Percentiles rank a stretch among this genome's conserved stretches.
These are phyloP conservation scores for Backusella morwellensis DNA, from an alignment of 192 early-diverging fungal species.

Conservation along the genomic window DNA sequence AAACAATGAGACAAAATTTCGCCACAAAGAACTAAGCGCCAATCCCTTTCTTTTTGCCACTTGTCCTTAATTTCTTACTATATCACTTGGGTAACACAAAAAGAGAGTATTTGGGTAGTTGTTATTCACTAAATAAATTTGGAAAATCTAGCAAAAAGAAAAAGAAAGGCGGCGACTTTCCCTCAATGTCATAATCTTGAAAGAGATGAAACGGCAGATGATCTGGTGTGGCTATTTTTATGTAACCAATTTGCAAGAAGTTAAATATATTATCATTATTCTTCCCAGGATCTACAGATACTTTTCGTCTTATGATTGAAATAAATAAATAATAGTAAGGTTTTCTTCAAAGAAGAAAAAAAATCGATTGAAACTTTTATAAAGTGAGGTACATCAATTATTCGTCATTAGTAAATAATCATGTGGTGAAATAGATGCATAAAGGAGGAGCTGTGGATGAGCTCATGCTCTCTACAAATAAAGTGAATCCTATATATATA, in stretches of 20 bases:
- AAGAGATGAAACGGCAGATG: slow-evolving; percentile 1
- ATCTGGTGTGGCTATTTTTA: not conserved
- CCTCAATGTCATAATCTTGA: not conserved
- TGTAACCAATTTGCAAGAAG: not conserved
- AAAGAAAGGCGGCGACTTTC: not conserved
- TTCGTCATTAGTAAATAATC: not conserved
- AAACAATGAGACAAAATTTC: not conserved
- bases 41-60: not conserved
- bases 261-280: not conserved
- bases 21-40: not conserved
- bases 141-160: not conserved
- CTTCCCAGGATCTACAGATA: not conserved
- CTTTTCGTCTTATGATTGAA: not conserved
- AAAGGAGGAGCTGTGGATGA: not conserved
- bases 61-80: not conserved
- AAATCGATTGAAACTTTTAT: not conserved
- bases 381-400: not conserved
- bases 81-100: not conserved
- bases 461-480: not conserved
- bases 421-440: not conserved
- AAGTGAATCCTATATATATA: not conserved
- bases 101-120: not conserved
- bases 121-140: slow-evolving; percentile 7
- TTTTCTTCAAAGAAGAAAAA: not conserved
- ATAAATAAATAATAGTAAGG: not conserved